Evolutionary conservation across 139 green algal genomes (phyloP), one percentile per base, ranked within the genome.

Genomic region (Klebsormidium nitens): DNA sequence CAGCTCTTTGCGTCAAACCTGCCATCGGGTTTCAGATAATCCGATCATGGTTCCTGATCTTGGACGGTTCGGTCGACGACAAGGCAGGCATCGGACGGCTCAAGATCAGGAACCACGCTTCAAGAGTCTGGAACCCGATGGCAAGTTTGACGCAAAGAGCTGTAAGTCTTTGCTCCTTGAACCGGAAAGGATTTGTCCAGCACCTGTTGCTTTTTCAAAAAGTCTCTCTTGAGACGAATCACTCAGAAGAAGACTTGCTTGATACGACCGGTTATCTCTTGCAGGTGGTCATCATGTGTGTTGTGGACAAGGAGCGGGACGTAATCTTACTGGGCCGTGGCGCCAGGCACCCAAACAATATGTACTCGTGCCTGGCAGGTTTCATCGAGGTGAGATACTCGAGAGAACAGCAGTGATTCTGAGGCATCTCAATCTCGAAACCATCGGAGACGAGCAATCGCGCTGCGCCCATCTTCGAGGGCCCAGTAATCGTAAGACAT

Each of bases 241-340:
- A 23, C 8, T 6, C 8, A 63, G 32, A 11, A 4, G 19, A 49
- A n/a, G n/a, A n/a, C n/a, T n/a, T n/a, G n/a, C n/a, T n/a, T n/a
- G n/a, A n/a, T n/a, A n/a, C n/a, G n/a, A n/a, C n/a, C n/a, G n/a
- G n/a, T n/a, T n/a, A n/a, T n/a, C n/a, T n/a, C n/a, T n/a, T n/a
- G n/a, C 66, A 74, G 66, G 66, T 74, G 31, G 66, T 74, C 32
- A 74, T 74, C 29, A 74, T 74, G 66, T 50, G 66, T 14, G 40
- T 74, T 6, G 42, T 74, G 35, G 50, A 74, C 49, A 40, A 39
- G 5, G 26, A 50, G 29, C 19, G 28, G 28, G 49, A 74, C 29
- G 14, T 29, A 26, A 50, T 49, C 8, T 31, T 74, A 23, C 40
- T 74, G 31, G 66, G 26, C 6, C 14, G 66, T 2, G 31, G 66